Base-by-base conservation (phyloP, 148 eudicot species). In the Cornus kousa region DNA sequence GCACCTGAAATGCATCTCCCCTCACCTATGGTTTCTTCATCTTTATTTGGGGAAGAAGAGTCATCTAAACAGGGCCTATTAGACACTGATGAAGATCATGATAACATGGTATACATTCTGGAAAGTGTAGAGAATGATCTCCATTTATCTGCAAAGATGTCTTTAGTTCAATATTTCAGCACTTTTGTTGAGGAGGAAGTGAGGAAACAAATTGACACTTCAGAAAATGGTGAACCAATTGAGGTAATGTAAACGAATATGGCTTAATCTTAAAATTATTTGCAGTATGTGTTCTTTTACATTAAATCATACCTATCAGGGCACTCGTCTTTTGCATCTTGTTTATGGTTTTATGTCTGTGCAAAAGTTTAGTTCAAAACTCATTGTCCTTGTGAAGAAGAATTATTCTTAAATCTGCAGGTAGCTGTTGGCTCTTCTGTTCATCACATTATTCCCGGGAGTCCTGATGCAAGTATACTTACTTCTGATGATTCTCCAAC, bases 81-180 rank as follows among this genome's bases (percentile, higher is more conserved):
- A 46, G 39, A 5, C 35, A 11, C 75, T 62, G 82, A 43, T 48
- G 67, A 75, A 50, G 50, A 22, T 67, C 70, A 46, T 74, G 81
- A 50, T 11, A 86, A 81, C 60, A 22, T 73, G 80, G 82, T 83
- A 79, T 73, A 31, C 78, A 87, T 87, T 81, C 57, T 87, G 81
- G 91, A 79, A 77, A 50, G 75, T 77, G 81, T 96, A 53, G 82
- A 89, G 85, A 80, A 86, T 83, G 91, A 91, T 73, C 89, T 96
- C 33, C 87, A 87, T 78, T 77, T 81, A 76, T 86, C 89, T 69
- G 84, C 91, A 73, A 85, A 85, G 78, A 46, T 72, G 79, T 84
- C 94, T 64, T 74, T 87, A 83, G 74, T 40, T 60, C 81, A 79
- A 62, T 89, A 77, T 86, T 74, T 92, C 73, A 76, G 76, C 70